Conservation (phyloP, 768 basidiomycete genomes). For the Lepiota venenata region DNA sequence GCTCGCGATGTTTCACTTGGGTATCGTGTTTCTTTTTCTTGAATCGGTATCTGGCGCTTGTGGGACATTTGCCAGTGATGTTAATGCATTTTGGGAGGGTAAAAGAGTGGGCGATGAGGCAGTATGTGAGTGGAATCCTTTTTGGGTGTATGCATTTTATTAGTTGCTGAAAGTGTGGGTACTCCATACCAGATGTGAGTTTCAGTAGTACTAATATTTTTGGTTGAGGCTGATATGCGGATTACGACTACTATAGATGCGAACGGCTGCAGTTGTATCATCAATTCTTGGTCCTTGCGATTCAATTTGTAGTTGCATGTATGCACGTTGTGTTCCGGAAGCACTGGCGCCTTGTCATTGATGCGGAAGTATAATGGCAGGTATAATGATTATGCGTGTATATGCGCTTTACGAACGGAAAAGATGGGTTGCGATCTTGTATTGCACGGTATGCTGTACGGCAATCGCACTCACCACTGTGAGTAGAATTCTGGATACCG, state of each 20-base stretch:
- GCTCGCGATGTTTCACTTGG: slow-evolving; percentile 25
- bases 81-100: slow-evolving; percentile 29
- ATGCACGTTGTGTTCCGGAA: slow-evolving; percentile 13
- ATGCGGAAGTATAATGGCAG: slow-evolving; percentile 13
- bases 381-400: slow-evolving; percentile 34
- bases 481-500: neutral
- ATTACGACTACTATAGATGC: slow-evolving; percentile 22
- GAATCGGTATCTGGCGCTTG: slow-evolving; percentile 39
- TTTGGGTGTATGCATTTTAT: neutral
- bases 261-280: slow-evolving; percentile 21
- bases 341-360: neutral
- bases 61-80: slow-evolving; percentile 35
- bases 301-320: slow-evolving; percentile 36
- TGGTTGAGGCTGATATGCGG: neutral
- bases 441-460: slow-evolving; percentile 19
- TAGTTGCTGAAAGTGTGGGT: too few relatives aligned
- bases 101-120: slow-evolving; percentile 13
- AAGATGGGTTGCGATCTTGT: slow-evolving; percentile 21
- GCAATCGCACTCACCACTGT: slow-evolving; percentile 24
- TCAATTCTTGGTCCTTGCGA: slow-evolving; percentile 28
- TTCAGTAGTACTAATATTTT: neutral
- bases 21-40: slow-evolving; percentile 37
- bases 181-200: neutral
- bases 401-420: slow-evolving; percentile 35
- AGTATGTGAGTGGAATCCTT: slow-evolving; percentile 19